These are phyloP conservation scores for Coemansia sp. DNA, from an alignment of 192 early-diverging fungal species.

Conservation along the genomic window DNA sequence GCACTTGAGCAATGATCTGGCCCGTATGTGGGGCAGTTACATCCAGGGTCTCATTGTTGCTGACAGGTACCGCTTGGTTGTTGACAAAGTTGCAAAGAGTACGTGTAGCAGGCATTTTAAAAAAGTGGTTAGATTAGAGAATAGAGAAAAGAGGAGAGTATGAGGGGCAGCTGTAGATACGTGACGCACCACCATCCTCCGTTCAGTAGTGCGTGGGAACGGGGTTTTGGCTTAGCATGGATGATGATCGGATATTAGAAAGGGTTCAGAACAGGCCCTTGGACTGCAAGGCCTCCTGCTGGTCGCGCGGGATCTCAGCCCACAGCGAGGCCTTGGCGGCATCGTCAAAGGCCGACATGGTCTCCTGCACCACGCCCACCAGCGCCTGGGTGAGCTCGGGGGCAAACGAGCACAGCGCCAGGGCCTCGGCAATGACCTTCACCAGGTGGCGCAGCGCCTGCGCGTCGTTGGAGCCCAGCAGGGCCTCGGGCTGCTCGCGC, in stretches of 20 bases:
- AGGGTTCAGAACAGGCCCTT: slow-evolving; percentile 29
- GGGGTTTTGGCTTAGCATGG: background rate
- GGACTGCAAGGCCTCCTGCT: slow-evolving; percentile 49
- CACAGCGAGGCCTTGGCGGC: slow-evolving; percentile 31
- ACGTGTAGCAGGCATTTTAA: background rate
- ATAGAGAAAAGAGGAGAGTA: background rate
- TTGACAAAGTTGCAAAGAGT: slow-evolving; percentile 35
- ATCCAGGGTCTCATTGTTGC: slow-evolving; percentile 24
- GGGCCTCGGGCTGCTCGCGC: slow-evolving; percentile 39
- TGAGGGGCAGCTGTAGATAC: background rate
- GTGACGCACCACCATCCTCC: background rate
- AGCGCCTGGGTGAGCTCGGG: slow-evolving; percentile 36
- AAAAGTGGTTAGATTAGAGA: background rate
- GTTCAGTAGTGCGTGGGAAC: background rate
- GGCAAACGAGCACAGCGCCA: slow-evolving; percentile 31
- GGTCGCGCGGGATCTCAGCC: slow-evolving; percentile 41
- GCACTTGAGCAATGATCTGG: slow-evolving; percentile 63
- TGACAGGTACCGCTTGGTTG: slow-evolving; percentile 13
- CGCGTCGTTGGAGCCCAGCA: slow-evolving; percentile 22
- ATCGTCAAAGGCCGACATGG: slow-evolving; percentile 34
- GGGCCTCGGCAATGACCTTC: slow-evolving; percentile 30
- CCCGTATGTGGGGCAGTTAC: slow-evolving; percentile 69
- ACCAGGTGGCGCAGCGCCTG: slow-evolving; percentile 39
- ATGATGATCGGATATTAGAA: background rate
- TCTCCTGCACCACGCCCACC: slow-evolving; percentile 21